Evolutionary conservation across 164 flowering plant species (phyloP).

Genomic region (Magnolia changhungtana): DNA sequence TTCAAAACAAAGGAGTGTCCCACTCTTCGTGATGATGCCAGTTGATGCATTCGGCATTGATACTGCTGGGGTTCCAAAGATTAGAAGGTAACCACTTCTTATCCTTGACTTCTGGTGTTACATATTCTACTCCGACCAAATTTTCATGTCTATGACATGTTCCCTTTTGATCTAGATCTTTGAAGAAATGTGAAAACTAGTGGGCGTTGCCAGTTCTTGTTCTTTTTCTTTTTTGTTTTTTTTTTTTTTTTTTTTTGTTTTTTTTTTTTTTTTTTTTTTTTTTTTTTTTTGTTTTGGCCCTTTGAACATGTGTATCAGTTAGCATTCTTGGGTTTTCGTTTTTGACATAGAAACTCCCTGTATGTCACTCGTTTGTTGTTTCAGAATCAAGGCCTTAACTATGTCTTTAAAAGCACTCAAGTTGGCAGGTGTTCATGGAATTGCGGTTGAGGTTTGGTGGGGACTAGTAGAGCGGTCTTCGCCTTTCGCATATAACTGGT

Average conservation of each 20-base stretch:
- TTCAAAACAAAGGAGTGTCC: constrained; percentile 38
- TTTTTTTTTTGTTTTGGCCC: no score
- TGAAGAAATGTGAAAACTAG: no score
- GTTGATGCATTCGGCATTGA: constrained; percentile 40
- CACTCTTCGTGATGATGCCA: constrained; percentile 59
- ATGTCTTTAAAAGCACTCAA: constrained; percentile 59
- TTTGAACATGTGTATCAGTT: no score
- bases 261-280: no score
- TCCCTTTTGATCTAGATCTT: no score
- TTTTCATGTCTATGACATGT: no score
- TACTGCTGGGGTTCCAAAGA: constrained; percentile 40
- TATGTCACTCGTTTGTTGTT: constrained; percentile 12
- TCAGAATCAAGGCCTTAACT: constrained; percentile 45
- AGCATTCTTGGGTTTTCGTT: neutral
- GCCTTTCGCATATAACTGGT: constrained; percentile 51
- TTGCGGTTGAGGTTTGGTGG: constrained; percentile 70
- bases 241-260: no score
- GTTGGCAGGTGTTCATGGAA: constrained; percentile 66
- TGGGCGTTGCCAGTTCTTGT: no score
- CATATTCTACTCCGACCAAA: no score
- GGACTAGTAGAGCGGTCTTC: constrained; percentile 57
- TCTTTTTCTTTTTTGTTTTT: no score
- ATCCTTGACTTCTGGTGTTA: no score
- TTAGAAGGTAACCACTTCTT: constrained; percentile 30
- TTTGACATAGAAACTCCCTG: constrained; percentile 1